phyloP scores from a whole-genome alignment of 768 basidiomycete genomes.

The Stropharia rugosoannulata region DNA sequence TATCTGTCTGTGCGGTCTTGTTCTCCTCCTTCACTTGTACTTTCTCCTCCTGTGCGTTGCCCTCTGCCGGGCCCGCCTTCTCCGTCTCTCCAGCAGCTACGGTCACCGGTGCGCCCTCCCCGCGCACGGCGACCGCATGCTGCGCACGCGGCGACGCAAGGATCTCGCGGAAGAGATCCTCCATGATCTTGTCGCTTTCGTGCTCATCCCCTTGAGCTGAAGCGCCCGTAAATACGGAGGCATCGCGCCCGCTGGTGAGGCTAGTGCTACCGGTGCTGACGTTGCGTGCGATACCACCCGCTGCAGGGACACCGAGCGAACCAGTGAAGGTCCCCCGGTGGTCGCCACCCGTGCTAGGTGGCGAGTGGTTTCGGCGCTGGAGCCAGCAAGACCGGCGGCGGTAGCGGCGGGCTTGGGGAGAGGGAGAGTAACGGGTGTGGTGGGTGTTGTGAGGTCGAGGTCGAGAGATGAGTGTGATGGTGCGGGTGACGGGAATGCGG shows the following conservation, averaged over 20 bases:
- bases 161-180: constrained; percentile 69
- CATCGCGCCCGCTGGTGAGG: constrained; percentile 7
- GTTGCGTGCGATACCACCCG: constrained; percentile 62
- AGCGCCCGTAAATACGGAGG: constrained; percentile 20
- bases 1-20: constrained; percentile 3
- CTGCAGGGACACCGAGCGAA: constrained; percentile 81
- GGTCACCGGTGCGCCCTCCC: constrained; percentile 7
- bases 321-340: constrained; percentile 51
- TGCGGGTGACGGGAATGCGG: constrained; percentile 40
- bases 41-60: constrained; percentile 9
- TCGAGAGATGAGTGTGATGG: constrained; percentile 40
- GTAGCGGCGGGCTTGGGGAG: constrained; percentile 27
- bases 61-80: constrained; percentile 10
- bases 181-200: constrained; percentile 65
- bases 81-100: constrained; percentile 4
- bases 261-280: constrained; percentile 13
- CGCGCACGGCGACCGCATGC: constrained; percentile 14
- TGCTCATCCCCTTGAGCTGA: constrained; percentile 20
- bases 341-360: constrained; percentile 98
- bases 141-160: constrained; percentile 46
- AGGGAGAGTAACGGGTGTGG: constrained; percentile 32
- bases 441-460: constrained; percentile 22
- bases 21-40: constrained; percentile 10
- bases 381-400: constrained; percentile 25
- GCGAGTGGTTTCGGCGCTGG: constrained; percentile 73